A percentile compares a stretch with the other conserved stretches of the same genome.
Evolutionary conservation across 176 grass and related monocot species (phyloP).

Genomic region (Poa pratensis): DNA sequence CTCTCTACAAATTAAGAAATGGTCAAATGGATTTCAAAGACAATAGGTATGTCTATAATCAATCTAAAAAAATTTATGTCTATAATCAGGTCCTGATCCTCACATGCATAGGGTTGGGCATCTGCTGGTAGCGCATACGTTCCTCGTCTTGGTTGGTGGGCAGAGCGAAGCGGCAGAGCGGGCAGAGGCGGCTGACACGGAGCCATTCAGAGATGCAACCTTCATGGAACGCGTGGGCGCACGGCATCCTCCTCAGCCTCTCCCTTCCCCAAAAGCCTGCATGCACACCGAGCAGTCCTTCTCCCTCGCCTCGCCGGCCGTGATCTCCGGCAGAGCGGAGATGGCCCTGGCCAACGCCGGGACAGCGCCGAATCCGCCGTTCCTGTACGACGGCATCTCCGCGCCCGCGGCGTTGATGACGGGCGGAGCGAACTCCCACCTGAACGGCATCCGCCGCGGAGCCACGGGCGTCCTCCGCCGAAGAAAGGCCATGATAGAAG

Average conservation of each 20-base stretch:
- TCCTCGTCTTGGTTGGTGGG: background rate
- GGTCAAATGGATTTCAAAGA: too few relatives aligned
- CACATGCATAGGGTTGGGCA: background rate
- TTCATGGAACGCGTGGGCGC: constrained; percentile 14
- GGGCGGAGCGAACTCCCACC: background rate
- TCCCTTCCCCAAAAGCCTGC: background rate
- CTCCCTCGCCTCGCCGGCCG: constrained; percentile 11
- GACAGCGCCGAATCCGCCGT: background rate
- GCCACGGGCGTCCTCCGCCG: background rate
- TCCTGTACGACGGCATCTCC: background rate
- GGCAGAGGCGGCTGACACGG: background rate
- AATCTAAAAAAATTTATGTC: too few relatives aligned
- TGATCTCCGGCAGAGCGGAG: background rate
- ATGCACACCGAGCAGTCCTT: constrained; percentile 25
- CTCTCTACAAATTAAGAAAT: too few relatives aligned
- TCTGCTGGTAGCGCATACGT: background rate
- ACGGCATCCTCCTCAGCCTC: background rate
- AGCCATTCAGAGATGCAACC: constrained; percentile 2
- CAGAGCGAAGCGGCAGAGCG: constrained; percentile 29
- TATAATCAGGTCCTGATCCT: background rate
- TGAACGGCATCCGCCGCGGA: background rate
- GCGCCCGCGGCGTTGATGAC: background rate
- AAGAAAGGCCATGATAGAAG: background rate
- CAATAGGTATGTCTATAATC: too few relatives aligned
- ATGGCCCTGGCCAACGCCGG: constrained; percentile 13